Base-by-base conservation (phyloP, 805 yeast species). In the Candida incommunis region DNA sequence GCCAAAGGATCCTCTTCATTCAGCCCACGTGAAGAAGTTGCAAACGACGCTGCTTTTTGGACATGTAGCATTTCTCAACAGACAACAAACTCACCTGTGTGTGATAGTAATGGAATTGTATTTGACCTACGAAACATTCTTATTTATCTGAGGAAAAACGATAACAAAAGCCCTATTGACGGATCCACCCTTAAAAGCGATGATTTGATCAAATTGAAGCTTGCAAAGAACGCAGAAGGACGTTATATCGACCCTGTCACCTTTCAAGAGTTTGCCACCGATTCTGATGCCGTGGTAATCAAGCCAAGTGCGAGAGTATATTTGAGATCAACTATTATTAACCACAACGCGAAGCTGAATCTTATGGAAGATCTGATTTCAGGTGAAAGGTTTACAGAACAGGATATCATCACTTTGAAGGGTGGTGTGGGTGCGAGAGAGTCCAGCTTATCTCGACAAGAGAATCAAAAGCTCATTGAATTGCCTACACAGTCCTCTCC, bases 171-270 rank as follows among this genome's bases (percentile, higher is more conserved):
- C 48, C 65, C 65, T 7, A 59, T 61, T 3, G 60, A 48, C 2
- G 58, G 59, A 4, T 59, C 54, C 41, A 46, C 51, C 4, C 31
- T 60, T 43, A 35, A 41, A n/a, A 43, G 44, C 13, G 23, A 41
- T 16, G 54, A 48, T 23, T 48, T 62, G 34, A 48, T 57, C 16
- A 48, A 54, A 43, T 49, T 62, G 41, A 45, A 50, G 16, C 49
- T 61, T 25, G 43, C 50, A 2, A 48, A 47, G 40, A 56, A 61
- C 35, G 50, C 46, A 4, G 56, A 56, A 4, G 57, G 53, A 23
- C 44, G 47, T 22, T 55, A 51, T 27, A 53, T 59, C 31, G 66
- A 62, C 48, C 66, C 66, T 3, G 62, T 62, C 20, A 59, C 60
- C 20, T 51, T 53, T 49, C 58, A 61, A 46, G 58, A 54, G 23